Conservation (phyloP, 805 yeast genomes). For the Candida cerambycidarum region DNA sequence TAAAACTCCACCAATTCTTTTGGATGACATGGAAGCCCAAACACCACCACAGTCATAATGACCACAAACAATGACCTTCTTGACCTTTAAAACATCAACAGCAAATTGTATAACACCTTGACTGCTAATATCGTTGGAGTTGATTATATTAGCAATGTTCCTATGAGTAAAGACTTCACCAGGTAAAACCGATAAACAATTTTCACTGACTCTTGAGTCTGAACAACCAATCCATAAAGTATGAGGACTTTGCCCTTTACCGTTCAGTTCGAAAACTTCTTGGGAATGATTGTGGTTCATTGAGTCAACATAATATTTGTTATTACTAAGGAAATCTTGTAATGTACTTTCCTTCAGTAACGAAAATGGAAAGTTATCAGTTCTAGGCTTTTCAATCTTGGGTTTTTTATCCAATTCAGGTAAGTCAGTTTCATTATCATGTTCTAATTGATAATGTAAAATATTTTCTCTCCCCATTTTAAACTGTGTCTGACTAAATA, state of each 20-base stretch:
- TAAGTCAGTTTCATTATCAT: conserved; percentile 37
- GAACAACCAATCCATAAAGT: conserved; percentile 94
- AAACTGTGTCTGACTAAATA: conserved; percentile 7
- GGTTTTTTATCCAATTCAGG: conserved; percentile 9
- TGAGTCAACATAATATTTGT: conserved; percentile 45
- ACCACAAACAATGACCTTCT: conserved; percentile 83
- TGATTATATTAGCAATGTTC: conserved; percentile 79
- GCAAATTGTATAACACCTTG: conserved; percentile 86
- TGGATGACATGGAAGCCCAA: conserved; percentile 69
- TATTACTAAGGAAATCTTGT: conserved; percentile 49
- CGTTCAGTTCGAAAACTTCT: conserved; percentile 59
- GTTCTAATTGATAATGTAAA: conserved; percentile 38
- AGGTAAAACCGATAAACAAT: conserved; percentile 71
- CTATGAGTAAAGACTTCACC: conserved; percentile 91
- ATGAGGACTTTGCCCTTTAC: conserved; percentile 86
- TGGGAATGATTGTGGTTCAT: conserved; percentile 52
- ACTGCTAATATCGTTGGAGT: conserved; percentile 67
- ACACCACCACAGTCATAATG: conserved; percentile 96
- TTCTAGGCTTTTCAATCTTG: conserved; percentile 9
- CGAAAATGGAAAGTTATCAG: conserved; percentile 41
- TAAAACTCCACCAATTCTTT: conserved; percentile 64
- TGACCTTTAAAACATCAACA: conserved; percentile 77
- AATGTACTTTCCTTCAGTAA: conserved; percentile 48
- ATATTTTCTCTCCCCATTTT: conserved; percentile 45
- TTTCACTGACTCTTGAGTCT: conserved; percentile 86